Evolutionary conservation across 108 stramenopile genomes (phyloP).

Genomic region (Nannochloropsis salina): DNA sequence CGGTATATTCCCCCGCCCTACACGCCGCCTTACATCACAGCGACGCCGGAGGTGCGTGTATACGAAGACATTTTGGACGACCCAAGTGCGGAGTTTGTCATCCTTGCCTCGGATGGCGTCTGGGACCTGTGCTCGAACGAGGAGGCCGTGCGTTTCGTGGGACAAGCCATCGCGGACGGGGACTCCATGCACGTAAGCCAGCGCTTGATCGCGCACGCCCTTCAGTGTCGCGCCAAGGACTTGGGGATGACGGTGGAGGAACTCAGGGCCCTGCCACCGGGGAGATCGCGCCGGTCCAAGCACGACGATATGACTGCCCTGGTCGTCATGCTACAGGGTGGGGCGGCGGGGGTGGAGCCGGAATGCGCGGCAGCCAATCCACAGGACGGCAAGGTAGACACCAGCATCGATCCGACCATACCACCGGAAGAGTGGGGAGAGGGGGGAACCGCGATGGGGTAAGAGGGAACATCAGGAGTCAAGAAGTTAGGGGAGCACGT

Average conservation of each 20-base stretch:
- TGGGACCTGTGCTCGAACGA: conserved; percentile 53
- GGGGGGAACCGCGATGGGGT: neutral
- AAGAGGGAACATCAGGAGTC: neutral
- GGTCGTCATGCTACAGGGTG: conserved; percentile 40
- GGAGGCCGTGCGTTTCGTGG: conserved; percentile 54
- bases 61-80: conserved; percentile 24
- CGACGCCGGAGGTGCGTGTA: conserved; percentile 52
- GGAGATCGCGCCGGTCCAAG: conserved; percentile 47
- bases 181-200: neutral
- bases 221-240: conserved; percentile 38
- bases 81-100: conserved; percentile 36
- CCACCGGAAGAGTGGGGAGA: neutral
- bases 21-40: conserved; percentile 63
- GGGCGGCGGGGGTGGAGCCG: neutral
- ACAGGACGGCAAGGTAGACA: neutral
- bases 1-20: conserved; percentile 56
- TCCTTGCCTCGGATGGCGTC: conserved; percentile 56
- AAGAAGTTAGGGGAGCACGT: neutral
- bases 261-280: conserved; percentile 45
- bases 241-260: conserved; percentile 45
- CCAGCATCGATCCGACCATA: neutral
- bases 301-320: conserved; percentile 55
- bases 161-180: conserved; percentile 30
- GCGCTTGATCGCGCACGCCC: conserved; percentile 30
- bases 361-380: conserved; percentile 1